These are phyloP conservation scores for Spongiforma sp. DNA, from an alignment of 1,284 basidiomycete species.

Conservation along the genomic window DNA sequence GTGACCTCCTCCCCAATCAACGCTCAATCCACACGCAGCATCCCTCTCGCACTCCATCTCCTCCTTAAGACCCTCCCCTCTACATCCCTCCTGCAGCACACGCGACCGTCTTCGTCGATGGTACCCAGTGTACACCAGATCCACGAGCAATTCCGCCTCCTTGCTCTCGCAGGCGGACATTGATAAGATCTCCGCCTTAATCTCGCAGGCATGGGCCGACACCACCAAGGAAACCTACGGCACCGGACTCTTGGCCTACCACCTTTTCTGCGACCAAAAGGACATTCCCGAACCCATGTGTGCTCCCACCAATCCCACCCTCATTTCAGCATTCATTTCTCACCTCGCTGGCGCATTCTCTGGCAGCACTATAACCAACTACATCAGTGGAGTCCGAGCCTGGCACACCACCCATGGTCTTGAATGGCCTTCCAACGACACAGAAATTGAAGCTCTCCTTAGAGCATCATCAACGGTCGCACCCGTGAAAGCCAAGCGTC, in stretches of 20 bases:
- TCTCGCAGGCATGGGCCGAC: neutral
- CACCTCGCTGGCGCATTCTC: neutral
- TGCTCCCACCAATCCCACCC: neutral
- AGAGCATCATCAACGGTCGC: neutral
- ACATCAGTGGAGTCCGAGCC: neutral
- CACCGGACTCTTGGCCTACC: neutral
- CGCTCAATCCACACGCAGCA: too few relatives aligned
- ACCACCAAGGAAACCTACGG: neutral
- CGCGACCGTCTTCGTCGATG: neutral
- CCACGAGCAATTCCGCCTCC: neutral
- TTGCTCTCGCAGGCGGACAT: neutral
- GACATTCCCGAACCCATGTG: too few relatives aligned
- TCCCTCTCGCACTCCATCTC: neutral
- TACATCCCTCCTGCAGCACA: neutral
- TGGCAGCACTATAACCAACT: neutral
- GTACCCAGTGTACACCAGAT: neutral
- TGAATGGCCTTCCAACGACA: neutral
- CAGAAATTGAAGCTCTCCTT: neutral
- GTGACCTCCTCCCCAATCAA: too few relatives aligned
- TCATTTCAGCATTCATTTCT: neutral
- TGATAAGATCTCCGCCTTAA: neutral
- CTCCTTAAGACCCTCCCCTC: neutral
- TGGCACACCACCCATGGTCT: slow-evolving; percentile 5
- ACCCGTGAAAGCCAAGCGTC: neutral
- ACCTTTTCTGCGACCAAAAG: neutral